These are phyloP conservation scores for Crithidia expoeki DNA, from an alignment of 208 protist genomes.

Conservation along the genomic window DNA sequence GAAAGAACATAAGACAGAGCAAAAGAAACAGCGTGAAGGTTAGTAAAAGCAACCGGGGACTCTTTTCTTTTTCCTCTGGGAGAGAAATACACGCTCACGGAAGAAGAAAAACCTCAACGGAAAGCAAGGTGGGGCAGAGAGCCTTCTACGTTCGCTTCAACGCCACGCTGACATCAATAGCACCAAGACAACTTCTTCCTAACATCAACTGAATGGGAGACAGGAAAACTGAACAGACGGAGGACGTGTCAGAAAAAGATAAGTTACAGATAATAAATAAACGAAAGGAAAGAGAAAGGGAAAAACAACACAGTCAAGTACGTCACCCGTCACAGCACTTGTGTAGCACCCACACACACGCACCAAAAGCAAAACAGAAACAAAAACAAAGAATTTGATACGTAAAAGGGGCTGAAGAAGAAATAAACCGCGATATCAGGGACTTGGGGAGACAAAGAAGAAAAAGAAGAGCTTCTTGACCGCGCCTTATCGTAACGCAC, in stretches of 20 bases:
- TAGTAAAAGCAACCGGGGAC: not conserved
- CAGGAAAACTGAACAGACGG: not conserved
- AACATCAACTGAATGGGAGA: not conserved
- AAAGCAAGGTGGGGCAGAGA: not conserved
- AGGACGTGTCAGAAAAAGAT: slow-evolving; percentile 1
- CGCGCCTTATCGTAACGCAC: too few relatives aligned
- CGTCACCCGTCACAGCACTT: not conserved
- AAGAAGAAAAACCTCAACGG: not conserved
- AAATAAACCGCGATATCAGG: not conserved
- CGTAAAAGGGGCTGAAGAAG: not conserved
- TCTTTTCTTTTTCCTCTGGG: not conserved
- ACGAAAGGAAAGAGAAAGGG: not conserved
- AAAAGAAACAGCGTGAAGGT: not conserved
- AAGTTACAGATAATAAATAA: not conserved
- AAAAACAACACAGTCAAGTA: slow-evolving; percentile 2
- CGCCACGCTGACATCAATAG: not conserved
- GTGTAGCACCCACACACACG: not conserved
- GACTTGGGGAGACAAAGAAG: not conserved
- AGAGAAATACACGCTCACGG: not conserved
- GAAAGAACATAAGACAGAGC: slow-evolving; percentile 9
- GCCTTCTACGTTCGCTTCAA: not conserved
- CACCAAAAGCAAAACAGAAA: not conserved
- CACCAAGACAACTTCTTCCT: not conserved
- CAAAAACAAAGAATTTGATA: not conserved
- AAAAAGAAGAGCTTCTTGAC: not conserved